Conservation (phyloP, 2,329 filamentous ascomycete genomes). For the Aspergillus pseudoterreus region DNA sequence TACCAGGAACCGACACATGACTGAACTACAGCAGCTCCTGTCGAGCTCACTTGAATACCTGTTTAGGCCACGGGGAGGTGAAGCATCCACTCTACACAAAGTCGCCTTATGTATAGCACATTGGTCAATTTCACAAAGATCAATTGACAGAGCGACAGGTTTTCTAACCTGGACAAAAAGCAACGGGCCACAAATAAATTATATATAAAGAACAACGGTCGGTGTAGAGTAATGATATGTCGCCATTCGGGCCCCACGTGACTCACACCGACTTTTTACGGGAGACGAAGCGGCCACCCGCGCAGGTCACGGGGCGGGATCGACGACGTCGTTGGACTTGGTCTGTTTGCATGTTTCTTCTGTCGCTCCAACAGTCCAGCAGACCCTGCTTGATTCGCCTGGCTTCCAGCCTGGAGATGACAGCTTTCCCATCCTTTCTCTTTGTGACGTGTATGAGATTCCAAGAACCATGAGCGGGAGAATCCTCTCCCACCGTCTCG, state of each 20-base stretch:
- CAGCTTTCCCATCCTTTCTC: conserved; percentile 5
- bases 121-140: too few relatives aligned
- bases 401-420: conserved; percentile 20
- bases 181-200: conserved; percentile 3
- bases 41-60: not conserved
- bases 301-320: conserved; percentile 30
- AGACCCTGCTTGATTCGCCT: not conserved
- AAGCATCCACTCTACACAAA: too few relatives aligned
- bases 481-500: conserved; percentile 69
- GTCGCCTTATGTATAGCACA: too few relatives aligned
- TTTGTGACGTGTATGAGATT: conserved; percentile 33
- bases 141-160: too few relatives aligned
- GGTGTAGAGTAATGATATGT: conserved; percentile 4
- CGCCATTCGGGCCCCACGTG: conserved; percentile 24
- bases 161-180: not conserved
- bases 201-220: not conserved
- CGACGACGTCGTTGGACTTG: not conserved
- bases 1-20: conserved; percentile 60
- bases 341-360: conserved; percentile 1
- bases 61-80: too few relatives aligned
- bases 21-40: not conserved
- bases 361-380: not conserved
- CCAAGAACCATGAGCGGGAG: conserved; percentile 63
- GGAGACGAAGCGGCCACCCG: conserved; percentile 26
- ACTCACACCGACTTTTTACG: conserved; percentile 24